These are phyloP conservation scores for Oryza glaberrima DNA, from an alignment of 176 grass and related monocot genomes.

Conservation along the genomic window DNA sequence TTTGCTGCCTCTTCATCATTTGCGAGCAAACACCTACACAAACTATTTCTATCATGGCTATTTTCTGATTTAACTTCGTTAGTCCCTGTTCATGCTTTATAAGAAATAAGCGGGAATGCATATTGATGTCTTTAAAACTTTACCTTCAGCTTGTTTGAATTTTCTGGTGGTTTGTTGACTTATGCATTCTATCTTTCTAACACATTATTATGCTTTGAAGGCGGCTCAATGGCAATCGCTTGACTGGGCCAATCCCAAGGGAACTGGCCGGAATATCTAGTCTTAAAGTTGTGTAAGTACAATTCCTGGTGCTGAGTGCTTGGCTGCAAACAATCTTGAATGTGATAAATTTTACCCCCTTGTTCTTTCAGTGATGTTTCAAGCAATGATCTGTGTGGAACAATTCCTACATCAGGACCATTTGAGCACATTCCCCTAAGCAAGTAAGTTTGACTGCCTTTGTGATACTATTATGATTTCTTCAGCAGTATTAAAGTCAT, in stretches of 20 bases:
- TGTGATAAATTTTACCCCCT: slow-evolving; percentile 27
- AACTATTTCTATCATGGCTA: not conserved
- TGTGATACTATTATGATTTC: not conserved
- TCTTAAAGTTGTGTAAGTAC: slow-evolving; percentile 97
- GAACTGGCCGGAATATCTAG: slow-evolving; percentile 71
- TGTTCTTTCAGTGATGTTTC: slow-evolving; percentile 83
- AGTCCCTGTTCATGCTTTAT: not conserved
- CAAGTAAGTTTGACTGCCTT: slow-evolving; percentile 74
- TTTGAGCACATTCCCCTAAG: slow-evolving; percentile 90
- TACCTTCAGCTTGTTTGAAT: not conserved
- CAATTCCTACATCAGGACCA: slow-evolving; percentile 88
- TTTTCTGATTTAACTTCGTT: not conserved
- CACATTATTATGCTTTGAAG: slow-evolving; percentile 50
- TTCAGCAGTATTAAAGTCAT: not conserved
- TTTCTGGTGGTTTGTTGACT: not conserved
- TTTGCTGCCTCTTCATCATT: not conserved
- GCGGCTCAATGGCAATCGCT: slow-evolving; percentile 85
- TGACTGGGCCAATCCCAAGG: slow-evolving; percentile 92
- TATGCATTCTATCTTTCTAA: slow-evolving; percentile 27
- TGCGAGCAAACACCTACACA: not conserved
- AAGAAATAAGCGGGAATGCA: not conserved
- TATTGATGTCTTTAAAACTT: not conserved
- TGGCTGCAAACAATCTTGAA: not conserved
- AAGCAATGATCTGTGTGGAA: slow-evolving; percentile 86
- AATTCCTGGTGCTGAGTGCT: slow-evolving; percentile 19